Evolutionary conservation across 1,139 yeast genomes (phyloP).

Genomic region (Hyphopichia buzzinii): DNA sequence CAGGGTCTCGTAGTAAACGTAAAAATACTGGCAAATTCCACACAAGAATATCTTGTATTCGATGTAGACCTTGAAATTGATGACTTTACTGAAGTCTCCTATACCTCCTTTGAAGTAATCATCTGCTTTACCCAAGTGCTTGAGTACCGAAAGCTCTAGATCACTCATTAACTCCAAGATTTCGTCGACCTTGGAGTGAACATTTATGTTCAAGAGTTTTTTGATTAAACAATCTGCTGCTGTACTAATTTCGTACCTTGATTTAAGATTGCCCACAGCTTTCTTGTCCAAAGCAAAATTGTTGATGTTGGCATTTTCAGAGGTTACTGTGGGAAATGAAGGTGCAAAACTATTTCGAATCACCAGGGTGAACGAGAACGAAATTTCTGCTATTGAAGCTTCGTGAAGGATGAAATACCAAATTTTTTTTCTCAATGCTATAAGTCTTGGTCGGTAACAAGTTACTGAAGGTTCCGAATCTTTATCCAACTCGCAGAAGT

Average conservation of each 20-base stretch:
- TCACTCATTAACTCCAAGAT: not conserved
- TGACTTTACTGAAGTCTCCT: not conserved
- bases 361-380: not conserved
- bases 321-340: conserved; percentile 14
- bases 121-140: not conserved
- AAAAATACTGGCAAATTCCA: not conserved
- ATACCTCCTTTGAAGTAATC: not conserved
- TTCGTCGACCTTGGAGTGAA: not conserved
- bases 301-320: not conserved
- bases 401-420: conserved; percentile 26
- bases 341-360: conserved; percentile 17
- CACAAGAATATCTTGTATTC: not conserved
- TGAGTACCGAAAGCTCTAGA: not conserved
- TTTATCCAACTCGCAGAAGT: conserved; percentile 50
- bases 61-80: not conserved
- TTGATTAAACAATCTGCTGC: not conserved
- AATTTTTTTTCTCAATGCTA: conserved; percentile 48
- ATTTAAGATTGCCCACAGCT: not conserved
- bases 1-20: not conserved
- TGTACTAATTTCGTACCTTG: not conserved
- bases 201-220: conserved; percentile 10
- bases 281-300: conserved; percentile 1
- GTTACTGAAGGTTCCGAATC: conserved; percentile 40
- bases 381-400: conserved; percentile 15
- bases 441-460: conserved; percentile 21